Base-by-base conservation (phyloP, 1,284 basidiomycete genomes). In the Vanrija sp. region DNA sequence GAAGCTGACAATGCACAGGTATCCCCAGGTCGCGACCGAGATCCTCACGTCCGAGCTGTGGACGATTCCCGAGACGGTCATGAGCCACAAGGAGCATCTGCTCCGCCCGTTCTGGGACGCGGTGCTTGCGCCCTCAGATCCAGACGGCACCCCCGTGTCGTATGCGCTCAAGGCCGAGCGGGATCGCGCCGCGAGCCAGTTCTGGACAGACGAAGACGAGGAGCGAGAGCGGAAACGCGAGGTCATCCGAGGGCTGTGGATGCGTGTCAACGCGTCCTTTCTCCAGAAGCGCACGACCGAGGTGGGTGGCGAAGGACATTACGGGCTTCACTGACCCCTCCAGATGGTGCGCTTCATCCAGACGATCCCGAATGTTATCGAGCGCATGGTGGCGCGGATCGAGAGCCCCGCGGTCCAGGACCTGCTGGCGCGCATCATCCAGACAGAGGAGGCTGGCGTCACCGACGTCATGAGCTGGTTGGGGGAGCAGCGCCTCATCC, bases 31-130 rank as follows among this genome's bases (percentile, higher is more conserved):
- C 34, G 89, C 92, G 16, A 93, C 94, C 16, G 96, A 99, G 76
- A 92, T 98, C 28, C 83, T 99, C 38, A 94, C 92, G 75, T 89
- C 88, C 7, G 94, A 97, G 68, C 86, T 96, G 74, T 96, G 92
- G 87, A 89, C 88, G 19, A 89, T 98, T 65, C 86, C 92, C 48
- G 90, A 95, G 73, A 89, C 89, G 3, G 89, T 94, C 68, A 82
- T 96, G 67, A 83, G 83, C 64, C 81, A 89, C 67, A 63, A 71
- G 46, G 73, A 77, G 23, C 57, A 62, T 16, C 80, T 94, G 51
- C 81, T 93, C 54, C 79, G 81, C 18, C 87, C 89, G 8, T 96
- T 96, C 80, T 98, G 96, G 96, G 90, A 98, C 74, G 85, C 85
- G 10, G 86, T 97, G 10, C 80, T 98, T 16, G 71, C 72, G 1